phyloP scores from a whole-genome alignment of 495 filamentous ascomycete genomes.

The Bacidia gigantensis region DNA sequence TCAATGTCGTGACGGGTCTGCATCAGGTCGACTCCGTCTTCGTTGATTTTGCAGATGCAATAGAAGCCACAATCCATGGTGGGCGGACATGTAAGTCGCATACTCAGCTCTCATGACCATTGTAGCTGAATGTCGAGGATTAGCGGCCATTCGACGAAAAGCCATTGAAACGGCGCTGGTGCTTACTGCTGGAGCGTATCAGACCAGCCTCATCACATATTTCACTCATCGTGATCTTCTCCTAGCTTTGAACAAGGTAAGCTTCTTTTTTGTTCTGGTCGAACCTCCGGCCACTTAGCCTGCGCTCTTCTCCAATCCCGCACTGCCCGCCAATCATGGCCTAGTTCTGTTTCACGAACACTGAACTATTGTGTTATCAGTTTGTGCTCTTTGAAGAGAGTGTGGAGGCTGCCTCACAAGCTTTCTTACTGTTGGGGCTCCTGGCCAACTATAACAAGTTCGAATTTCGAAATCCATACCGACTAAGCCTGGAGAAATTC shows the following conservation, averaged over 20 bases:
- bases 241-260: conserved; percentile 84
- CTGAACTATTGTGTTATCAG: conserved; percentile 37
- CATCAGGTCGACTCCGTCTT: conserved; percentile 76
- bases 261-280: neutral
- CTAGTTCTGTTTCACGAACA: no score
- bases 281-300: neutral
- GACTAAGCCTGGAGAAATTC: conserved; percentile 89
- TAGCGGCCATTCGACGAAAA: conserved; percentile 61
- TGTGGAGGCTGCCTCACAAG: conserved; percentile 46
- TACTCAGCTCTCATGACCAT: neutral
- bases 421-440: conserved; percentile 75
- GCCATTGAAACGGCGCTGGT: conserved; percentile 72
- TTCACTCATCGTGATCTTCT: conserved; percentile 93
- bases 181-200: conserved; percentile 82
- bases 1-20: conserved; percentile 74
- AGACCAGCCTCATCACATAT: conserved; percentile 85
- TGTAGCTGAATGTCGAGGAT: conserved; percentile 5
- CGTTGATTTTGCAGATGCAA: conserved; percentile 68
- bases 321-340: no score
- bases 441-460: conserved; percentile 99
- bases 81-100: conserved; percentile 49
- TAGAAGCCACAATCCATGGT: conserved; percentile 72
- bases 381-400: conserved; percentile 72
- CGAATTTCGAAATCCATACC: conserved; percentile 95
- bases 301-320: no score